Base-by-base conservation (phyloP, 2,329 filamentous ascomycete species). In the Fusarium sp. region DNA sequence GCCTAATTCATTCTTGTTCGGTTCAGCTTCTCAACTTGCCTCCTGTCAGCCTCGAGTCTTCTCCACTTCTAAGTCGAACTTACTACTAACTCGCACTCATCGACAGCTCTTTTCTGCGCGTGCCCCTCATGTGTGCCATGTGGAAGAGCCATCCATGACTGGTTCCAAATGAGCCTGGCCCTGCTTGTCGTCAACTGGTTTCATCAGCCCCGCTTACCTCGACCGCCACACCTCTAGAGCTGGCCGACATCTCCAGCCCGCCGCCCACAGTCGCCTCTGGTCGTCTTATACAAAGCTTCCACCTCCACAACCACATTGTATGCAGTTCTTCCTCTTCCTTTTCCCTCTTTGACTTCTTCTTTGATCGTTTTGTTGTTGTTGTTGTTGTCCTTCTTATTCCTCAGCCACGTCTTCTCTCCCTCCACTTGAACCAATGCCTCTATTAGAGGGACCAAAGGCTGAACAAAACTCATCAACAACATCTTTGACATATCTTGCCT, bases 211-310 rank as follows among this genome's bases (percentile, higher is more conserved):
- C 78, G 77, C 79, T 77, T 75, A 62, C 73, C 74, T 77, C 76
- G 74, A 73, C 75, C 73, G 72, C 73, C 76, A 73, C 75, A 73
- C 68, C 74, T 76, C 76, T 80, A 76, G 73, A 79, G 79, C 80
- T 83, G 79, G 80, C 77, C 80, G 79, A 76, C 79, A 82, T 77
- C 75, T 79, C 81, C 79, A 82, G 80, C 81, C 81, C 77, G 70
- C 65, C 46, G 56, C 51, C 57, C 47, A 40, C 63, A 44, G 55
- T 56, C 62, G 67, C 49, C 56, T 51, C 45, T 56, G 45, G 56
- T 57, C 56, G 63, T 62, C 64, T 72, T 69, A 70, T 69, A 72
- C 65, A 69, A 69, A 66, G 64, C 58, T 57, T 67, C 62, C 67
- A 61, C 24, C 40, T 68, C 69, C 66, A 59, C 67, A 67, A 55